These are phyloP conservation scores for Salvia hispanica DNA, from an alignment of 257 asterid genomes.

Conservation along the genomic window DNA sequence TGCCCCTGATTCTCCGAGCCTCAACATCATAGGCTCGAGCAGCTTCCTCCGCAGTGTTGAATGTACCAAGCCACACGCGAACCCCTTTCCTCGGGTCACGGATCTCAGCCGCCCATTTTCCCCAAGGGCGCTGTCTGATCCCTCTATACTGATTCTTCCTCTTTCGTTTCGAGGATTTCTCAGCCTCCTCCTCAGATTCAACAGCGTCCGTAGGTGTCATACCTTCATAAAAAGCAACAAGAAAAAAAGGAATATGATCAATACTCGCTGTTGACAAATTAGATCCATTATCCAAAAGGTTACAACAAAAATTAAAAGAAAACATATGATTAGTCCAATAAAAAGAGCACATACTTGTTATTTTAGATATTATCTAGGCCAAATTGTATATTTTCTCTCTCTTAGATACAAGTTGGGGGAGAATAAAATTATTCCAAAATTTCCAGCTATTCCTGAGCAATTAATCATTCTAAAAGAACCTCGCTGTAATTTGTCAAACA, in stretches of 20 bases:
- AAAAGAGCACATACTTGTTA: not conserved
- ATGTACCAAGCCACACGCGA: conserved; percentile 98
- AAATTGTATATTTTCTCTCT: too few relatives aligned
- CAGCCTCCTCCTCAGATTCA: conserved; percentile 62
- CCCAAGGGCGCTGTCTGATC: conserved; percentile 99
- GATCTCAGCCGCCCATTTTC: conserved; percentile 99
- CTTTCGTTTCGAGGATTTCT: conserved; percentile 74
- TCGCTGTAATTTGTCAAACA: too few relatives aligned
- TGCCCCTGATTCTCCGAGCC: conserved; percentile 93
- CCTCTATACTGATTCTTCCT: conserved; percentile 97
- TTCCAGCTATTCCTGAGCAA: too few relatives aligned
- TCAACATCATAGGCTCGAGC: conserved; percentile 93
- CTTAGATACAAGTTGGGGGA: too few relatives aligned
- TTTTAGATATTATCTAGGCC: not conserved
- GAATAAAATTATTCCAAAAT: too few relatives aligned
- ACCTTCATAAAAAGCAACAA: conserved; percentile 38
- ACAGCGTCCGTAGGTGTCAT: conserved; percentile 38
- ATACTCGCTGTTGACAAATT: too few relatives aligned
- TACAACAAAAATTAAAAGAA: conserved; percentile 11
- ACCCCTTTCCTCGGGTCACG: conserved; percentile 98
- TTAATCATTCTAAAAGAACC: too few relatives aligned
- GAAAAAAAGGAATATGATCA: too few relatives aligned
- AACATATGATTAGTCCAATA: conserved; percentile 3
- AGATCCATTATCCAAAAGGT: not conserved
- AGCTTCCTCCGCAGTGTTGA: conserved; percentile 97